Conservation (phyloP, 2,329 filamentous ascomycete species). For the Trichoderma breve region DNA sequence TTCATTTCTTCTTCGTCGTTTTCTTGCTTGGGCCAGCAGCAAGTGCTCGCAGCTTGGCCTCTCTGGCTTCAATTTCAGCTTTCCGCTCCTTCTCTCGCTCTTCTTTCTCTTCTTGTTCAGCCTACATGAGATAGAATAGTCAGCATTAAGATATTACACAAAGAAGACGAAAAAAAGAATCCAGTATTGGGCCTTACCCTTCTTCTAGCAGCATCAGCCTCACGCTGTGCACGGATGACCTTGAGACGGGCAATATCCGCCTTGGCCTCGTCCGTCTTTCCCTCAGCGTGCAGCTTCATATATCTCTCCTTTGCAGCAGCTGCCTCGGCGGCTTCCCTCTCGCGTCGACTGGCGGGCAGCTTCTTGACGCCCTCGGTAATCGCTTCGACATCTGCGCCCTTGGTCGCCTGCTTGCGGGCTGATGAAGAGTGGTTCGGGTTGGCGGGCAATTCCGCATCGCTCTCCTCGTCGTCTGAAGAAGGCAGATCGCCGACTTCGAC, state of each 20-base stretch:
- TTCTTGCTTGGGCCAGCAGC: slow-evolving; percentile 51
- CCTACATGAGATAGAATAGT: slow-evolving; percentile 36
- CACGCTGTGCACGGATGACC: slow-evolving; percentile 81
- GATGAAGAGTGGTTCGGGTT: slow-evolving; percentile 92
- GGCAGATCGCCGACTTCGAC: slow-evolving; percentile 86
- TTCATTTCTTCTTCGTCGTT: slow-evolving; percentile 48
- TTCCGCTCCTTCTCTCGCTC: slow-evolving; percentile 48
- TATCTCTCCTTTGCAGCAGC: slow-evolving; percentile 87
- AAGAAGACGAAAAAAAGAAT: not conserved
- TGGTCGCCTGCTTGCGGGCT: slow-evolving; percentile 55
- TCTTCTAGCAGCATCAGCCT: slow-evolving; percentile 78
- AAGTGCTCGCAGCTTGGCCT: slow-evolving; percentile 55
- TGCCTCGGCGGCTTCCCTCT: slow-evolving; percentile 76
- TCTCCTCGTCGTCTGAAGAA: slow-evolving; percentile 63
- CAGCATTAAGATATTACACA: not conserved
- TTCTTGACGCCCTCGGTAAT: slow-evolving; percentile 57
- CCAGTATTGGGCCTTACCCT: slow-evolving; percentile 51
- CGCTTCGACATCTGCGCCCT: slow-evolving; percentile 44
- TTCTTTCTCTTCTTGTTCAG: slow-evolving; percentile 58
- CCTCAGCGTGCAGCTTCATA: slow-evolving; percentile 85
- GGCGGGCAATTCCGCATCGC: slow-evolving; percentile 62
- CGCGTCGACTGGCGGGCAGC: slow-evolving; percentile 49
- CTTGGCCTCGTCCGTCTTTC: slow-evolving; percentile 94
- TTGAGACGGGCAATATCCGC: slow-evolving; percentile 81
- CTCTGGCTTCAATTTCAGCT: slow-evolving; percentile 52